Evolutionary conservation across 2,329 filamentous ascomycete species (phyloP), one percentile per base, ranked within the genome.

Genomic region (Atkinsonella hypoxylon): DNA sequence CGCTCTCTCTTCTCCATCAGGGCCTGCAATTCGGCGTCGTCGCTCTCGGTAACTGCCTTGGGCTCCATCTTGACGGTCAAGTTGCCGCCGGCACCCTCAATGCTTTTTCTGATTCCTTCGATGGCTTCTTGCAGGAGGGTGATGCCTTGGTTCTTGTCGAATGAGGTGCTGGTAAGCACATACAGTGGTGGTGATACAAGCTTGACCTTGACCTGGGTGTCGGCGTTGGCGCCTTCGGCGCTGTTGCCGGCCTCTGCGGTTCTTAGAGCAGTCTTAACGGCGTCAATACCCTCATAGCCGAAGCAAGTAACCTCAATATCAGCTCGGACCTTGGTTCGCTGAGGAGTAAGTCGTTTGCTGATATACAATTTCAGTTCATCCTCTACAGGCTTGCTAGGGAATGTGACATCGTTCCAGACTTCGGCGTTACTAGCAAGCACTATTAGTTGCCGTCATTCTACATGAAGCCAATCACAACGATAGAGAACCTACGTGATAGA

Each of bases 1-100:
- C 89, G 85, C 76, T 95, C 93, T 58, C 87, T 84, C 83, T 97
- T 96, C 78, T 97, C 93, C 93, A 98, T 98, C 57, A 98, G 79
- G 48, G 91, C 93, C 69, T 96, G 89, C 58, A 98, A 77, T 71
- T 96, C 90, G 26, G 91, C 93, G 64, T 98, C 93, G 63, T 98
- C 94, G 68, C 89, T 94, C 78, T 97, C 94, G 1, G 93, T 98
- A 55, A 98, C 93, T 4, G 94, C 93, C 82, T 97, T 97, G 59
- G 93, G 93, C 62, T 93, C 90, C 93, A 98, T 98, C 82, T 94
- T 95, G 61, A 96, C 85, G 42, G 84, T 79, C 64, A 91, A 85
- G 64, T 81, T 82, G 54, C 93, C 93, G 49, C 87, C 87, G 1
- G 86, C 79, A 44, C 70, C 75, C 65, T 83, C 81, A 65, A 98